Conservation (phyloP, 2,329 filamentous ascomycete species). For the Penicillium expansum region DNA sequence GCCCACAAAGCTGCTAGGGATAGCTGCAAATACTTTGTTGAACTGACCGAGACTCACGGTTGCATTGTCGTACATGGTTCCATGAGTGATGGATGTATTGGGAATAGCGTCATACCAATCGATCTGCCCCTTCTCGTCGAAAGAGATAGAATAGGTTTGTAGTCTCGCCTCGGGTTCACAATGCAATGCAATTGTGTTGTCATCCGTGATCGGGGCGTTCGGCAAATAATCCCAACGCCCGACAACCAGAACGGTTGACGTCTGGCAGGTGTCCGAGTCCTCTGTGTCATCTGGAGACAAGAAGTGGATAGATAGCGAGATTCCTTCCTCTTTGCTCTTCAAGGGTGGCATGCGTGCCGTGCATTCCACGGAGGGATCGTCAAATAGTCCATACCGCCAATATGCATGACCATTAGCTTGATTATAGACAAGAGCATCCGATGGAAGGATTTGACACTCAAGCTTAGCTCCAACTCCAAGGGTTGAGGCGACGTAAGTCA, state of each 20-base stretch:
- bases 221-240: slow-evolving; percentile 35
- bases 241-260: slow-evolving; percentile 32
- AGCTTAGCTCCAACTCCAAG: slow-evolving; percentile 30
- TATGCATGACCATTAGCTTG: slow-evolving; percentile 12
- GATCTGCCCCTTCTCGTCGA: slow-evolving; percentile 33
- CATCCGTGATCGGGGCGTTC: slow-evolving; percentile 19
- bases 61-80: slow-evolving; percentile 34
- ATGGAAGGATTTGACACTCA: slow-evolving; percentile 23
- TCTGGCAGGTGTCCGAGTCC: slow-evolving; percentile 29
- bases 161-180: slow-evolving; percentile 30
- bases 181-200: slow-evolving; percentile 34
- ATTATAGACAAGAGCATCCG: slow-evolving; percentile 16
- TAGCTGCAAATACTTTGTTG: slow-evolving; percentile 37
- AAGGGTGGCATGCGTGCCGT: slow-evolving; percentile 28
- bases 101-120: slow-evolving; percentile 14
- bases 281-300: slow-evolving; percentile 25
- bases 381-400: slow-evolving; percentile 30
- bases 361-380: slow-evolving; percentile 25
- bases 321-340: slow-evolving; percentile 22
- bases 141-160: slow-evolving; percentile 26
- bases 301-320: slow-evolving; percentile 36
- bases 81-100: slow-evolving; percentile 22
- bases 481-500: slow-evolving; percentile 28
- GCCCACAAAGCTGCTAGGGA: slow-evolving; percentile 33
- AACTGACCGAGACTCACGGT: slow-evolving; percentile 36